Base-by-base conservation (phyloP, 495 filamentous ascomycete genomes). In the Chlorociboria aeruginascens region DNA sequence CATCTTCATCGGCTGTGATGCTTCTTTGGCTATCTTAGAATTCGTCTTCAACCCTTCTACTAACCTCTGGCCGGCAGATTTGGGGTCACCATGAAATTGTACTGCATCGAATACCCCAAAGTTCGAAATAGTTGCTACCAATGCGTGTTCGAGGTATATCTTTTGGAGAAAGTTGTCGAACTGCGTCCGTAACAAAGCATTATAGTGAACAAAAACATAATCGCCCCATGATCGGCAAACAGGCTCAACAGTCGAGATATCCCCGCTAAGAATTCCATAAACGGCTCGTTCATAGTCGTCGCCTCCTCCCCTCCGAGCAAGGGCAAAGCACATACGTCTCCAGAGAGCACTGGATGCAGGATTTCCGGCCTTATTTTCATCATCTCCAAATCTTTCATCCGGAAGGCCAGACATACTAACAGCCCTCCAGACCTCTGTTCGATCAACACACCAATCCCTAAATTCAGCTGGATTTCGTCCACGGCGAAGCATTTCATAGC, bases 141-240 rank as follows among this genome's bases (percentile, higher is more conserved):
- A 63, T 6, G 69, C 54, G 17, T 66, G 62, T 12, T 69, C 60
- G 12, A 70, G 56, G 36, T 66, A 71, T 46, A 70, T 64, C 30
- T 60, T 63, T 47, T 69, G 62, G 29, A 86, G 54, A 59, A 77
- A 84, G 3, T 55, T 53, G 49, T 86, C 83, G 59, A 84, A 85
- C 50, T 81, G 74, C 0, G 72, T 70, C 37, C 86, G 69, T 12
- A 98, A 69, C 28, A 90, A 66, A 8, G 83, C 76, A 57, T 93
- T 95, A 70, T 89, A 92, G 57, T 86, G 79, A 7, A 82, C 83
- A 57, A 89, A 97, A n/a, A 96, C 74, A 52, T 82, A 78, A 61
- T 98, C 92, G 51, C 97, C 87, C 82, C 85, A 94, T 33, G 75
- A 78, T 36, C 72, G 70, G 63, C 86, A 92, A 11, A 90, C 77